Evolutionary conservation across 495 filamentous ascomycete species (phyloP).

Genomic region (Antarctomyces pellizariae): DNA sequence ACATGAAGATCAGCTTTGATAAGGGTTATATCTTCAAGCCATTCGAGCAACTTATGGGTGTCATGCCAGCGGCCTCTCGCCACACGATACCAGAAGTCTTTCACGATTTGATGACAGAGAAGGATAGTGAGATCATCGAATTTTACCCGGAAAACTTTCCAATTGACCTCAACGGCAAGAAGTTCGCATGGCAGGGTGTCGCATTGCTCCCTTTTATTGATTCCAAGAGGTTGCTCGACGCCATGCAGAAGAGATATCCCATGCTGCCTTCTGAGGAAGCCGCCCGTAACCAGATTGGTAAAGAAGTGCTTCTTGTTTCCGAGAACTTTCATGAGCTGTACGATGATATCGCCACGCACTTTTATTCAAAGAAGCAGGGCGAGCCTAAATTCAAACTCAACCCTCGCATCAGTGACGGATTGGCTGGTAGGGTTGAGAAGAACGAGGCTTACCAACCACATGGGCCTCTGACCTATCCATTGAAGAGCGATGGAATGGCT

Average conservation of each 20-base stretch:
- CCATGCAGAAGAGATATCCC: constrained; percentile 65
- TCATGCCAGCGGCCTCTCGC: constrained; percentile 76
- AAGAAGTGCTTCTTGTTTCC: constrained; percentile 63
- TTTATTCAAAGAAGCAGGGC: constrained; percentile 76
- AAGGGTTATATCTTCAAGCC: constrained; percentile 74
- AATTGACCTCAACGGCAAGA: constrained; percentile 90
- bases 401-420: constrained; percentile 43
- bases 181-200: constrained; percentile 95
- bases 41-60: constrained; percentile 97
- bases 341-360: constrained; percentile 51
- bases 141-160: constrained; percentile 93
- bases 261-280: constrained; percentile 55
- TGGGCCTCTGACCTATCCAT: constrained; percentile 37
- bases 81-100: constrained; percentile 77
- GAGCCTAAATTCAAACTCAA: constrained; percentile 42
- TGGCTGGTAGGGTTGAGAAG: constrained; percentile 62
- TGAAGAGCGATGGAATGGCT: constrained; percentile 42
- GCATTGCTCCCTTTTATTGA: constrained; percentile 91
- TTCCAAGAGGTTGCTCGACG: constrained; percentile 59
- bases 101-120: constrained; percentile 66
- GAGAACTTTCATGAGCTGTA: constrained; percentile 55
- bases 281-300: constrained; percentile 55
- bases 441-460: constrained; percentile 61
- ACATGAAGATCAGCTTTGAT: constrained; percentile 60
- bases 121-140: constrained; percentile 78